These are phyloP conservation scores for Schwanniomyces etchellsii DNA, from an alignment of 1,139 yeast genomes.

Conservation along the genomic window DNA sequence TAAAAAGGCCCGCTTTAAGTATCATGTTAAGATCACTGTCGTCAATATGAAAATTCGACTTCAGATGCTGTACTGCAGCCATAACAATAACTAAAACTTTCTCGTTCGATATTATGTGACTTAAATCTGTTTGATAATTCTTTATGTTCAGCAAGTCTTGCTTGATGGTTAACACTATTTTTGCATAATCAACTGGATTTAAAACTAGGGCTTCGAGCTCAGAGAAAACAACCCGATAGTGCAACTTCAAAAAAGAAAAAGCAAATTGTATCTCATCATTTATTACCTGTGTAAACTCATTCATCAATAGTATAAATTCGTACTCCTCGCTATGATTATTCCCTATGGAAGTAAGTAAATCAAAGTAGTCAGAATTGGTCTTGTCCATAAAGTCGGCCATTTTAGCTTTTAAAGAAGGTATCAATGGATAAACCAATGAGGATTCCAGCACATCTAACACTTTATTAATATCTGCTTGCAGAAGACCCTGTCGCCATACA, in stretches of 20 bases:
- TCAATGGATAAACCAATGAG: slow-evolving; percentile 20
- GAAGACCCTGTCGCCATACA: slow-evolving; percentile 7
- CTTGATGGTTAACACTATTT: slow-evolving; percentile 46
- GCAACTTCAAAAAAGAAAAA: slow-evolving; percentile 45
- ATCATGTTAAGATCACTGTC: slow-evolving; percentile 35
- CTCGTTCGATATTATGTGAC: slow-evolving; percentile 48
- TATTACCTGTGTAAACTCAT: slow-evolving; percentile 51
- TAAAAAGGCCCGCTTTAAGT: slow-evolving; percentile 39
- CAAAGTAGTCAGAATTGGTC: slow-evolving; percentile 28
- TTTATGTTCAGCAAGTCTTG: slow-evolving; percentile 38
- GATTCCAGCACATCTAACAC: slow-evolving; percentile 14
- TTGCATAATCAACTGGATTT: slow-evolving; percentile 62
- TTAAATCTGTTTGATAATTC: slow-evolving; percentile 29
- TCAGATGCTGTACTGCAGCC: slow-evolving; percentile 50
- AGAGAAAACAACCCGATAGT: slow-evolving; percentile 60
- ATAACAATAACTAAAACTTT: slow-evolving; percentile 68
- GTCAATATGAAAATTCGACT: slow-evolving; percentile 21
- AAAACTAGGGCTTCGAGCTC: slow-evolving; percentile 63
- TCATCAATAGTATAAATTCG: slow-evolving; percentile 48
- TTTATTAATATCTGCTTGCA: slow-evolving; percentile 13
- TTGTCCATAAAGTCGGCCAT: slow-evolving; percentile 19
- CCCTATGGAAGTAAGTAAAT: slow-evolving; percentile 26
- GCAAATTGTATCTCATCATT: slow-evolving; percentile 49
- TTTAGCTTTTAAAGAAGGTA: slow-evolving; percentile 19
- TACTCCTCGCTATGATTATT: slow-evolving; percentile 34